phyloP scores from a whole-genome alignment of 345 rosid species.

The Eucalyptus cloeziana region DNA sequence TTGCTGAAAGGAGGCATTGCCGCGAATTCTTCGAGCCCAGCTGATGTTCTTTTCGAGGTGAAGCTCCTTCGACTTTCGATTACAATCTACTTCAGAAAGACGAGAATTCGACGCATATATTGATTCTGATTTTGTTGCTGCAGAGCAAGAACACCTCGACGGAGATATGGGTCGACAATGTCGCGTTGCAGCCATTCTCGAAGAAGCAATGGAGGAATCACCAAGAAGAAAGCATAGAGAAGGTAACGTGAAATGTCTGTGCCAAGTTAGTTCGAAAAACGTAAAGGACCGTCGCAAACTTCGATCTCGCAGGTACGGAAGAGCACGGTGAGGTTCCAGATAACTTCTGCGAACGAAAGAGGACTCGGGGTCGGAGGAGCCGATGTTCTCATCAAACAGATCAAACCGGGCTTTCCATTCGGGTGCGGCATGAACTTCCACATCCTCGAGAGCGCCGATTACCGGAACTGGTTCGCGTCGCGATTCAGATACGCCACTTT shows the following conservation, averaged over 20 bases:
- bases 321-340: conserved; percentile 41
- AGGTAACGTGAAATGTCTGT: conserved; percentile 10
- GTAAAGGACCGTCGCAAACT: rapidly evolving
- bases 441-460: too few relatives aligned
- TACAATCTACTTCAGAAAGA: background rate
- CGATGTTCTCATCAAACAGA: too few relatives aligned
- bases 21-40: conserved; percentile 34
- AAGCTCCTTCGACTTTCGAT: background rate
- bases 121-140: background rate
- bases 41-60: conserved; percentile 52
- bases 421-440: too few relatives aligned
- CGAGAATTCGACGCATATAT: background rate
- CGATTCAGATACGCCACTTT: too few relatives aligned
- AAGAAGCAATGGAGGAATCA: conserved; percentile 53
- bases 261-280: background rate
- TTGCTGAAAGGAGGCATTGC: conserved; percentile 62
- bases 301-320: conserved; percentile 36
- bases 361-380: conserved; percentile 34
- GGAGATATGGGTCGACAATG: conserved; percentile 41
- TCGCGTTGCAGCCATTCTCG: conserved; percentile 55
- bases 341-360: conserved; percentile 6
- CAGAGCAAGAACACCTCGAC: conserved; percentile 29
- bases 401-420: too few relatives aligned
- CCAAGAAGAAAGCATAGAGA: conserved; percentile 41
- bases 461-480: too few relatives aligned